These are phyloP conservation scores for Exophiala dermatitidis DNA, from an alignment of 2,329 filamentous ascomycete genomes.

Conservation along the genomic window DNA sequence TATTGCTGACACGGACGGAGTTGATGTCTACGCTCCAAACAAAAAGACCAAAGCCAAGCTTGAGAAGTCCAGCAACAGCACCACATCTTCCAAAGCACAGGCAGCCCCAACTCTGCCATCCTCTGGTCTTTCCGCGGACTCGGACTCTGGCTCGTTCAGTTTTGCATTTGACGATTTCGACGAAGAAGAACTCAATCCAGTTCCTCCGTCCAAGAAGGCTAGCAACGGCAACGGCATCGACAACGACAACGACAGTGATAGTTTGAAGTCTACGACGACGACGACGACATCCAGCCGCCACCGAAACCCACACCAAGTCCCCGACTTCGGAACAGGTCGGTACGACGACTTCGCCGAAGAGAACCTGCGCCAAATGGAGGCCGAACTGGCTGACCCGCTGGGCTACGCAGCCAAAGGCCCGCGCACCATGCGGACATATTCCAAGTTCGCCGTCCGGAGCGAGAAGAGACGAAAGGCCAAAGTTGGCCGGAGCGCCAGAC, in stretches of 20 bases:
- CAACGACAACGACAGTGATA: neutral
- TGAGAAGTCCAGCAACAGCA: constrained; percentile 46
- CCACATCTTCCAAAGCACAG: constrained; percentile 28
- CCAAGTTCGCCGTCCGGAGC: neutral
- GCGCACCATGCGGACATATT: neutral
- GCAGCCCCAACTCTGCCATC: neutral
- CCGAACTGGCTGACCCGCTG: neutral
- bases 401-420: neutral
- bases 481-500: neutral
- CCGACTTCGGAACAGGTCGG: neutral
- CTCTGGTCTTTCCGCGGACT: neutral
- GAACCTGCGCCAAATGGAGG: neutral
- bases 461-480: neutral
- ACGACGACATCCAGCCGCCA: no score
- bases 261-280: no score
- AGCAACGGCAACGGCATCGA: neutral
- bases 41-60: constrained; percentile 30
- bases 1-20: neutral
- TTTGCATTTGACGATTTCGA: constrained; percentile 17
- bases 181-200: constrained; percentile 11
- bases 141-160: no score
- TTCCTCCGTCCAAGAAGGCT: neutral
- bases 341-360: neutral
- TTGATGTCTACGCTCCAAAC: constrained; percentile 32
- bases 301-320: no score